Percentiles rank a stretch among this genome's conserved stretches.
These are phyloP conservation scores for Wallacemonas sp. DNA, from an alignment of 208 protist species.

Conservation along the genomic window DNA sequence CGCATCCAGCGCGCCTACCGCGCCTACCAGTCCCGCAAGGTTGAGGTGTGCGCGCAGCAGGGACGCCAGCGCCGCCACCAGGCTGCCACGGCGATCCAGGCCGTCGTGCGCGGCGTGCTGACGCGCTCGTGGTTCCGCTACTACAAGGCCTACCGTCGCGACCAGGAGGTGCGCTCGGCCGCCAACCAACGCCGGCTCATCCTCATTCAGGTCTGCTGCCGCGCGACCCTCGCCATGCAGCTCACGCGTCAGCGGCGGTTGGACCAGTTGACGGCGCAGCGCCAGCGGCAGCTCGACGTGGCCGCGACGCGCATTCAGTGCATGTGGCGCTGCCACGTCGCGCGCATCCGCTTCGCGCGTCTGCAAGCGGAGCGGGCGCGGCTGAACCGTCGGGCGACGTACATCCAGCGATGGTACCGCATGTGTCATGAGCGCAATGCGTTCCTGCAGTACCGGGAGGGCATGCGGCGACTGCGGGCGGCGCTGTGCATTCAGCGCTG, in stretches of 20 bases:
- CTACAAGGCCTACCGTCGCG: slow-evolving; percentile 73
- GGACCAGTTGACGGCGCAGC: slow-evolving; percentile 27
- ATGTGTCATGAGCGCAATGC: slow-evolving; percentile 49
- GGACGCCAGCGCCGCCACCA: slow-evolving; percentile 40
- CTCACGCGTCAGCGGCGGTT: slow-evolving; percentile 29
- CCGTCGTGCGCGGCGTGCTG: slow-evolving; percentile 72
- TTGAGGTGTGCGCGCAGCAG: slow-evolving; percentile 33
- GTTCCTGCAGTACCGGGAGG: slow-evolving; percentile 48
- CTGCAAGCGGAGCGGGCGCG: slow-evolving; percentile 59
- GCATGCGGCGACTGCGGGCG: slow-evolving; percentile 41
- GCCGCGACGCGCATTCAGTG: slow-evolving; percentile 72
- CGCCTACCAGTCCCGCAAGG: slow-evolving; percentile 47
- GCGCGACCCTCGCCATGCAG: slow-evolving; percentile 38
- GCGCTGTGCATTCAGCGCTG: slow-evolving; percentile 63
- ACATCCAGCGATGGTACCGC: slow-evolving; percentile 70
- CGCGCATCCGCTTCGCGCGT: slow-evolving; percentile 54
- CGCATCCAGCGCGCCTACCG: slow-evolving; percentile 67
- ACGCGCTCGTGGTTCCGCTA: slow-evolving; percentile 86
- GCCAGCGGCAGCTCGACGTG: slow-evolving; percentile 25
- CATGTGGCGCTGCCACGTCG: slow-evolving; percentile 72
- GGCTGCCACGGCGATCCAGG: slow-evolving; percentile 79
- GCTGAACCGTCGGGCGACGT: slow-evolving; percentile 37
- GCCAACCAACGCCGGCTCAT: slow-evolving; percentile 57
- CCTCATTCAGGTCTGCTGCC: slow-evolving; percentile 62
- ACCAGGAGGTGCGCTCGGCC: slow-evolving; percentile 71